Conservation (phyloP, 345 rosid species). For the Aquilaria yunnanensis region DNA sequence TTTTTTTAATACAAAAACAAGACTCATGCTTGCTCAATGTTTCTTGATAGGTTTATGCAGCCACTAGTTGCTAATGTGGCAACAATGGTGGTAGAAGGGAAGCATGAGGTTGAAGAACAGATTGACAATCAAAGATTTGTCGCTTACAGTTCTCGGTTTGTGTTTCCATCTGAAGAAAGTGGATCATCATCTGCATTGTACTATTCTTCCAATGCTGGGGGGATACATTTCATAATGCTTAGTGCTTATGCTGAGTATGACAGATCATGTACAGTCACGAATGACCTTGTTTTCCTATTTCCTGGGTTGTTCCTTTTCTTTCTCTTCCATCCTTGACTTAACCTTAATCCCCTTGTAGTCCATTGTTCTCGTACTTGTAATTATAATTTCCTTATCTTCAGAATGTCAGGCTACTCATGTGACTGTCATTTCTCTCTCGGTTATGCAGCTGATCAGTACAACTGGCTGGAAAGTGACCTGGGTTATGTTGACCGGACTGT, state of each 20-base stretch:
- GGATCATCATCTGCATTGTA: slow-evolving; percentile 68
- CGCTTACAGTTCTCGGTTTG: slow-evolving; percentile 82
- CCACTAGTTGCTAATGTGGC: slow-evolving; percentile 62
- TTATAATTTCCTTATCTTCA: not conserved
- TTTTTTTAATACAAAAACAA: not conserved
- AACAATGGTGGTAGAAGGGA: slow-evolving; percentile 81
- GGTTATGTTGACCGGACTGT: slow-evolving; percentile 46
- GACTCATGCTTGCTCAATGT: not conserved
- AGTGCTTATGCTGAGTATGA: slow-evolving; percentile 63
- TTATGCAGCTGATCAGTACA: slow-evolving; percentile 62
- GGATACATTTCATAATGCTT: slow-evolving; percentile 86
- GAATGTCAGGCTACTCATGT: slow-evolving; percentile 6
- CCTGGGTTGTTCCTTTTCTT: not conserved
- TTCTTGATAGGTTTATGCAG: slow-evolving; percentile 71
- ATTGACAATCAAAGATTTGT: slow-evolving; percentile 56
- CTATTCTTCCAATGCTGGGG: slow-evolving; percentile 90
- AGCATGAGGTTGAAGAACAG: slow-evolving; percentile 80
- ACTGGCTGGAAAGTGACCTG: slow-evolving; percentile 72
- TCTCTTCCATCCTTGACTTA: not conserved
- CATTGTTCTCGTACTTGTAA: not conserved
- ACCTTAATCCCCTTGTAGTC: not conserved
- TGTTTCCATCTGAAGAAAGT: slow-evolving; percentile 71
- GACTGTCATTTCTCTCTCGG: slow-evolving; percentile 6
- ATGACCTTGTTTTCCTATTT: slow-evolving; percentile 5
- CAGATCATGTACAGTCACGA: slow-evolving; percentile 42